Conservation (phyloP, 2,329 filamentous ascomycete species). For the Pseudogymnoascus sp. region DNA sequence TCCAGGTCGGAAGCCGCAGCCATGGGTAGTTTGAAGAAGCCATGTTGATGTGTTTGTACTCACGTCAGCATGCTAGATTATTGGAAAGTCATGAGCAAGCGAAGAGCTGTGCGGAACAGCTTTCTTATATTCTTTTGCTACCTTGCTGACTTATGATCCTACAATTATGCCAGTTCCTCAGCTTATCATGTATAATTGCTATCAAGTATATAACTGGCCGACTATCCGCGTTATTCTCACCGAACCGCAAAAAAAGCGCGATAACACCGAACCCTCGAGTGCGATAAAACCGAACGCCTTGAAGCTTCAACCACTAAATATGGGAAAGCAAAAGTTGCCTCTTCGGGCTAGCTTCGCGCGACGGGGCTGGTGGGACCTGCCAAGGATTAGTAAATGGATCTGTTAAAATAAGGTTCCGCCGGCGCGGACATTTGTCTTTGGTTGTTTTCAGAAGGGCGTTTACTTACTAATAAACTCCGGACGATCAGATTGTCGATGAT, state of each 20-base stretch:
- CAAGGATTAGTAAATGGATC: background rate
- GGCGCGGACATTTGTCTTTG: background rate
- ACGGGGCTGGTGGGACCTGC: background rate
- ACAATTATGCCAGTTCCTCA: background rate
- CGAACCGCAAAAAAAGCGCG: background rate
- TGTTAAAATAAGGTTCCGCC: background rate
- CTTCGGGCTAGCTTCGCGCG: background rate
- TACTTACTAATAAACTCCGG: background rate
- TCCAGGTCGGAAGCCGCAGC: background rate
- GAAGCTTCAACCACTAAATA: background rate
- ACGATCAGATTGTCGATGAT: background rate
- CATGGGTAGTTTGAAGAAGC: background rate
- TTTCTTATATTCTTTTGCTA: background rate
- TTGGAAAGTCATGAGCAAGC: background rate
- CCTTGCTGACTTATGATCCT: background rate
- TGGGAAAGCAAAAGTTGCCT: background rate
- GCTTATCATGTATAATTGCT: background rate
- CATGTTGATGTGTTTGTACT: background rate
- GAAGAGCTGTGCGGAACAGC: background rate
- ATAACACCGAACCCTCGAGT: background rate
- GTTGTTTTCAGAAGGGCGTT: background rate
- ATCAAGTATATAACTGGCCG: background rate
- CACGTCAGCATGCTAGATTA: background rate
- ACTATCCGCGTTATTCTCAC: background rate
- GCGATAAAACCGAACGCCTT: background rate